phyloP scores from a whole-genome alignment of 2,329 filamentous ascomycete species.

The Annulohypoxylon truncatum region DNA sequence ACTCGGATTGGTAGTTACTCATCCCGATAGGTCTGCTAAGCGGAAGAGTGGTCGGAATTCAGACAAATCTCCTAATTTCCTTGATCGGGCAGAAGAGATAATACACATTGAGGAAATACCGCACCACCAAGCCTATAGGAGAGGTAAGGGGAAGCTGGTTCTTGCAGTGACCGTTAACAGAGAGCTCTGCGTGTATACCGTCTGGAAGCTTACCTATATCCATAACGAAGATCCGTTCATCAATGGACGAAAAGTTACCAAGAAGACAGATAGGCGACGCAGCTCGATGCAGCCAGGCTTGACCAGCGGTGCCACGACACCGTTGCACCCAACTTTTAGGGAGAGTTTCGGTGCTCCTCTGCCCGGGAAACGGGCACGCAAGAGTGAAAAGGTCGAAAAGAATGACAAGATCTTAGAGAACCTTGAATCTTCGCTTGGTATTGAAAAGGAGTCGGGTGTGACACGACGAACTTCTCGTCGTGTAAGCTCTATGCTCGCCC shows the following conservation, averaged over 20 bases:
- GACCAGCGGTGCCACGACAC: constrained; percentile 80
- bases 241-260: constrained; percentile 59
- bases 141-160: constrained; percentile 65
- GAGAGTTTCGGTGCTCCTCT: constrained; percentile 79
- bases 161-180: constrained; percentile 85
- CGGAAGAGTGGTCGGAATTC: constrained; percentile 54
- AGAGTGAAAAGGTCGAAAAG: constrained; percentile 61
- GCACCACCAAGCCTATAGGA: constrained; percentile 60
- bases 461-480: constrained; percentile 75
- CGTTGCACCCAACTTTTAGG: constrained; percentile 74
- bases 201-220: constrained; percentile 87
- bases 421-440: constrained; percentile 76
- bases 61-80: constrained; percentile 62
- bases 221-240: constrained; percentile 71
- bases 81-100: constrained; percentile 84
- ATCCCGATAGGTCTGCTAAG: constrained; percentile 58
- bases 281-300: constrained; percentile 75
- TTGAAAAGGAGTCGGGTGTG: constrained; percentile 68
- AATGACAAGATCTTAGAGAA: constrained; percentile 66
- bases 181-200: constrained; percentile 79
- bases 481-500: constrained; percentile 89
- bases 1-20: constrained; percentile 81
- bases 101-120: constrained; percentile 80
- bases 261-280: constrained; percentile 64
- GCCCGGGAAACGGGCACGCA: constrained; percentile 64